Base-by-base conservation (phyloP, 495 filamentous ascomycete species). In the Staphylotrichum tortipilum region DNA sequence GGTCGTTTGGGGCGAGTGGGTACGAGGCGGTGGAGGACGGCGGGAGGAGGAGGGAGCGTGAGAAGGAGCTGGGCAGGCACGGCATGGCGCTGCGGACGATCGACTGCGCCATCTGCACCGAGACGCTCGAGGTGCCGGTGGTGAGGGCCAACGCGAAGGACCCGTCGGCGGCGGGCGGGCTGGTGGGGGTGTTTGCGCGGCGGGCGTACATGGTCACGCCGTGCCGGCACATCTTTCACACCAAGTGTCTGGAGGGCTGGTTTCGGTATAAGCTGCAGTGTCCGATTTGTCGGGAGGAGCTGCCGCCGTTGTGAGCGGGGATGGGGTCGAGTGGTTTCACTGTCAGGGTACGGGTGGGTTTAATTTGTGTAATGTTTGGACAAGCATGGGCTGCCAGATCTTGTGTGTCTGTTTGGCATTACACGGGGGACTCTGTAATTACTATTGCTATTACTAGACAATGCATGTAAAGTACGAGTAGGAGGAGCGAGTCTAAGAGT, bases 221-320 rank as follows among this genome's bases (percentile, higher is more conserved):
- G 29, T 98, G 92, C 64, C 76, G 88, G 46, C 92, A 98, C 71
- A 90, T 95, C 21, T 98, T 97, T 63, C 92, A 98, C 62, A 94
- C 85, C 39, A 73, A 79, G 43, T 98, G 92, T 63, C 72, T 98
- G 59, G 90, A 97, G 66, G 90, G 88, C 30, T 97, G 92, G 92
- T 94, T 96, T 85, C 77, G 83, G 58, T 88, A 90, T 62, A 71
- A 92, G 47, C 65, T 98, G 61, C 87, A 92, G 68, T 98, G 92
- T 73, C 92, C 92, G 6, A 95, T 95, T 56, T 98, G 92, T 70
- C 78, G 92, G 59, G 91, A 96, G 70, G 80, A 81, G 54, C 67
- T 95, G 55, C 89, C 89, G 47, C 86, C 89, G 47, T 68, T 95
- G 61, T 95, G 75, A 53, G 26, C 34, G 2, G 14, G 8, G 30